Evolutionary conservation across 1,139 yeast genomes (phyloP), one percentile per base, ranked within the genome.

Genomic region (Kodamaea derodonti): DNA sequence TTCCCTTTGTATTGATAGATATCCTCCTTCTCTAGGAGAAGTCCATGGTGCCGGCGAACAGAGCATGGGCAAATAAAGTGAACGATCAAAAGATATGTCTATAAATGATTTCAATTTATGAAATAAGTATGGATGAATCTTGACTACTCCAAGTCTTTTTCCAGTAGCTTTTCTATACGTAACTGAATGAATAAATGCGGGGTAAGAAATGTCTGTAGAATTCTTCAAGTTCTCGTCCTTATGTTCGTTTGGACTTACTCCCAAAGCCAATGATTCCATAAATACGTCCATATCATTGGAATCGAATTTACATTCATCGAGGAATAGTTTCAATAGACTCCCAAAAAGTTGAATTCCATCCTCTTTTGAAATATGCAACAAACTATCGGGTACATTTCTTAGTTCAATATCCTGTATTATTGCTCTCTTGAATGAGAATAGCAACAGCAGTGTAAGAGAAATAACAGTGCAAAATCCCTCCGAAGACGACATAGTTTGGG

Each of bases 11-110:
- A 54, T 49, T 9, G 45, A 46, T 18, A 66, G 44, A 38, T 50
- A 68, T 0, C 74, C 75, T 1, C 75, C 75, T 13, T 44, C 42
- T 1, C 31, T 38, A 0, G 70, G 67, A 5, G 56, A 39, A 0
- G 42, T 43, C 75, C 75, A 69, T 4, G 52, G 53, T 35, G 52
- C 52, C 0, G 75, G 73, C 3, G 69, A 65, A 26, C 50, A 46
- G 10, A 69, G 33, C 72, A 69, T 65, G 1, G 75, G 75, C 3
- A 68, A 43, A 29, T 36, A 48, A n/a, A 55, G 36, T 1, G 52
- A 41, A 18, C 47, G 49, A 13, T 46, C 34, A 15, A 36, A 45
- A 4, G 52, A 35, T 4, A 51, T 31, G 1, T 46, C 39, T 18
- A 42, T 42, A 22, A 42, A 40, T 8, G 38, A 24, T 13, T 44